Base-by-base conservation (phyloP, 352 stramenopile species). In the Saprolegnia diclina region DNA sequence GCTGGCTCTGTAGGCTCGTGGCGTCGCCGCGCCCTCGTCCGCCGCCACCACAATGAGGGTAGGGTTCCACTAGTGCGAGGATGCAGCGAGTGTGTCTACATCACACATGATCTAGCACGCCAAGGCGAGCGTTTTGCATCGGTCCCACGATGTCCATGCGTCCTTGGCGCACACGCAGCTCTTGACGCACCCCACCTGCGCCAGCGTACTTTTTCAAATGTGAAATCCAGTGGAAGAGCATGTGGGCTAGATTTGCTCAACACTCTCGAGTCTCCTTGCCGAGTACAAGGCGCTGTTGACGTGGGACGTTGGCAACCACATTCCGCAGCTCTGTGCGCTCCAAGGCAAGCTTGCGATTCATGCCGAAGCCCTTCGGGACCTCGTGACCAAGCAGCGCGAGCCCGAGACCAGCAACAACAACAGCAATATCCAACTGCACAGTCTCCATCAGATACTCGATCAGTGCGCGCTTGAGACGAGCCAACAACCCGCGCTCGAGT, bases 271-370 rank as follows among this genome's bases (percentile, higher is more conserved):
- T 18, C 19, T 61, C 18, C 19, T 69, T 5, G 13, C 16, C 21
- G 45, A 69, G 38, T 69, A 69, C 53, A 57, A 56, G n/a, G 32
- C 14, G 7, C 19, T 24, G 18, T 21, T 69, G 16, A 61, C 63
- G 32, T 61, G 50, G 22, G 38, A 69, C 19, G 63, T 69, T 5
- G 63, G 42, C 18, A 69, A 69, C 29, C 45, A 69, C 21, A 38
- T 69, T 16, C 13, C 26, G 21, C 63, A 61, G 1, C 46, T 69
- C 11, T 69, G 63, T 45, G 63, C 61, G 13, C 53, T 69, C 21
- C 63, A 69, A 69, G 63, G 63, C 46, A 29, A 69, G 35, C 46
- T 69, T 18, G 63, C 63, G 13, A 61, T 42, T 24, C 50, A 63
- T 19, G 63, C 62, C 14, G 63, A 69, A 24, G 53, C 63, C 5